phyloP scores from a whole-genome alignment of 495 filamentous ascomycete species.

The Letharia columbiana region DNA sequence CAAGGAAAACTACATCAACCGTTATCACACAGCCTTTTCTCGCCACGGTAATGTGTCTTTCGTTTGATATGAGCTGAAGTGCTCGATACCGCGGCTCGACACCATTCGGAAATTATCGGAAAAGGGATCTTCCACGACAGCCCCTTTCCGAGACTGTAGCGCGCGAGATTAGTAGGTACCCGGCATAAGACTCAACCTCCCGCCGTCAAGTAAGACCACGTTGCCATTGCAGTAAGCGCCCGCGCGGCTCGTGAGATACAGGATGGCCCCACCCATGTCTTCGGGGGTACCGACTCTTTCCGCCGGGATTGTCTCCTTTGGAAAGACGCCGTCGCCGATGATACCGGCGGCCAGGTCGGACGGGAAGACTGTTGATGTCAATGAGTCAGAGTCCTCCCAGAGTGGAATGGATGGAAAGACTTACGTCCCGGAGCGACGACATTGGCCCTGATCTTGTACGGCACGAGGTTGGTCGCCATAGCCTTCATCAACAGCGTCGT shows the following conservation, averaged over 20 bases:
- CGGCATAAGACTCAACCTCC: constrained; percentile 42
- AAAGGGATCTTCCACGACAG: not conserved
- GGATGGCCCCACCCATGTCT: constrained; percentile 54
- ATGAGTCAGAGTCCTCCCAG: not conserved
- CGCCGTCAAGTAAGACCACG: constrained; percentile 51
- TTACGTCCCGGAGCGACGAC: constrained; percentile 54
- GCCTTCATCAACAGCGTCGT: constrained; percentile 54
- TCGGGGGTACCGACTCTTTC: constrained; percentile 43
- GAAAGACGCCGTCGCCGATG: constrained; percentile 31
- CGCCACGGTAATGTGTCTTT: too few species aligned
- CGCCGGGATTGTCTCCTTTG: constrained; percentile 40
- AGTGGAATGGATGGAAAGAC: constrained; percentile 19
- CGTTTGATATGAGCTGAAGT: not conserved
- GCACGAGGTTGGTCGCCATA: constrained; percentile 42
- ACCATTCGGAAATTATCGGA: not conserved
- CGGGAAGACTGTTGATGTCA: constrained; percentile 40
- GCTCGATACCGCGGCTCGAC: not conserved
- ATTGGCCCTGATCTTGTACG: constrained; percentile 53
- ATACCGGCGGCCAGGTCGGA: constrained; percentile 49
- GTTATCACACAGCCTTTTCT: not conserved
- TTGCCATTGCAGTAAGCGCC: constrained; percentile 52
- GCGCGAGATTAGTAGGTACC: constrained; percentile 32
- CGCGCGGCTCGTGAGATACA: constrained; percentile 54
- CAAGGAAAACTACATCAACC: too few species aligned
- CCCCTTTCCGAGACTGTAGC: not conserved